A percentile compares a stretch with the other conserved stretches of the same genome.
These are phyloP conservation scores for Marvania coccoides DNA, from an alignment of 139 green algal genomes.

Conservation along the genomic window DNA sequence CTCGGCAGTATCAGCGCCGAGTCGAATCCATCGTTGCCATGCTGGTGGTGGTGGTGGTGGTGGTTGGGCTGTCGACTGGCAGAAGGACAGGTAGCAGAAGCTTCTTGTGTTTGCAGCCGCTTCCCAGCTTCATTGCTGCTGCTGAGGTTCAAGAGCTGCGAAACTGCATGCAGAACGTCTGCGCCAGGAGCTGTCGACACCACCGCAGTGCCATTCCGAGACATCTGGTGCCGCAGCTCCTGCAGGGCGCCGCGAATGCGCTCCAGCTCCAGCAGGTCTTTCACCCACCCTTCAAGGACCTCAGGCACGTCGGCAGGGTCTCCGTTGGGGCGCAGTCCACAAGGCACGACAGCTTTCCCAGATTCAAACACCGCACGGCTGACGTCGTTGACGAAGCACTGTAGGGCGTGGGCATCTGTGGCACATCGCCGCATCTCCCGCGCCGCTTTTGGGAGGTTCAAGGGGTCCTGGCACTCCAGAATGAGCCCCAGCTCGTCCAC, in stretches of 20 bases:
- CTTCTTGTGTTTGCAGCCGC: too few relatives aligned
- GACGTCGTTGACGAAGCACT: constrained; percentile 15
- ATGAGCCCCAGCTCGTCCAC: constrained; percentile 29
- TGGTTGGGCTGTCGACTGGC: too few relatives aligned
- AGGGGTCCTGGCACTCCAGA: constrained; percentile 16
- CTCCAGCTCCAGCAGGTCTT: constrained; percentile 10
- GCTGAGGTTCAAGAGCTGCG: too few relatives aligned
- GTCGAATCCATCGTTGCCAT: too few relatives aligned
- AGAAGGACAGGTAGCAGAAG: too few relatives aligned
- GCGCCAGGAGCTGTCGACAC: too few relatives aligned
- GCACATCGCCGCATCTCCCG: constrained; percentile 2
- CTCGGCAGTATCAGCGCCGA: too few relatives aligned
- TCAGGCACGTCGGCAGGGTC: constrained; percentile 5
- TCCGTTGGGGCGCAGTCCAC: constrained; percentile 10
- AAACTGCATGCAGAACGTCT: too few relatives aligned
- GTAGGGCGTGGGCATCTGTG: constrained; percentile 5
- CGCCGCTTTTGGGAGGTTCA: constrained; percentile 57
- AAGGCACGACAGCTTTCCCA: constrained; percentile 10
- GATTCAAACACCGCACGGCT: constrained; percentile 13
- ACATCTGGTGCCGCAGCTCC: not conserved
- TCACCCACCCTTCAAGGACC: constrained; percentile 5
- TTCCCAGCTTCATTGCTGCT: too few relatives aligned
- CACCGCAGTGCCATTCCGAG: too few relatives aligned
- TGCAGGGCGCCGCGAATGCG: constrained; percentile 1
- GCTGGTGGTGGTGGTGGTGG: too few relatives aligned